phyloP scores from a whole-genome alignment of 108 stramenopile genomes.

The Cylindrotheca closterium region DNA sequence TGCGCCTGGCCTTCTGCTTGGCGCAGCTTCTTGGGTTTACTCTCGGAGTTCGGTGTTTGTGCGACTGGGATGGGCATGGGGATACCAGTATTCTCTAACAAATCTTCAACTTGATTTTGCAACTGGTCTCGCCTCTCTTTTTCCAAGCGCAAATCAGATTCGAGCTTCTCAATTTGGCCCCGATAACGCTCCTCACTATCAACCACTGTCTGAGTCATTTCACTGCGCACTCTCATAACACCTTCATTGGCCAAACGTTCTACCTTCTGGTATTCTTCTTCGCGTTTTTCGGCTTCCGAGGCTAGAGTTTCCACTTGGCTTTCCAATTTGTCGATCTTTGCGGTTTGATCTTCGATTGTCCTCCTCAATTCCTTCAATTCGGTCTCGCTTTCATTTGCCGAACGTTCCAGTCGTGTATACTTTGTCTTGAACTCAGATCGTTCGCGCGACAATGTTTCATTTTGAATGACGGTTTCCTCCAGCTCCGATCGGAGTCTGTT shows the following conservation, averaged over 20 bases:
- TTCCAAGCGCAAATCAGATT: constrained; percentile 59
- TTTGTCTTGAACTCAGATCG: constrained; percentile 60
- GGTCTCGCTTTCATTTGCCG: constrained; percentile 47
- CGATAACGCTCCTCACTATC: constrained; percentile 82
- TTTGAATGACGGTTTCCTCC: constrained; percentile 66
- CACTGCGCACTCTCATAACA: constrained; percentile 62
- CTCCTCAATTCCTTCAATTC: constrained; percentile 35
- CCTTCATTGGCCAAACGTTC: constrained; percentile 70
- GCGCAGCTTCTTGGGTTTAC: constrained; percentile 52
- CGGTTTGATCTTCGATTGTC: constrained; percentile 48
- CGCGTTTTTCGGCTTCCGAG: constrained; percentile 33
- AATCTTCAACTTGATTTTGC: constrained; percentile 60
- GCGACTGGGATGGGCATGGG: constrained; percentile 13
- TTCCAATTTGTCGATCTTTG: constrained; percentile 40
- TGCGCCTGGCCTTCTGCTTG: constrained; percentile 63
- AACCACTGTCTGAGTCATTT: constrained; percentile 72
- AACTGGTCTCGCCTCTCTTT: constrained; percentile 52
- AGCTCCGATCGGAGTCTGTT: constrained; percentile 67
- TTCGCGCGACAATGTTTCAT: constrained; percentile 64
- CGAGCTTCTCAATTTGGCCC: constrained; percentile 54
- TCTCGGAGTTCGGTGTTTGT: constrained; percentile 13
- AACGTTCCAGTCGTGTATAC: constrained; percentile 46
- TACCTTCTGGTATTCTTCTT: constrained; percentile 54
- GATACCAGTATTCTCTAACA: constrained; percentile 55
- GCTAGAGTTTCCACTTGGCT: constrained; percentile 39